Conservation (phyloP, 2,329 filamentous ascomycete genomes). For the Alternaria atra region DNA sequence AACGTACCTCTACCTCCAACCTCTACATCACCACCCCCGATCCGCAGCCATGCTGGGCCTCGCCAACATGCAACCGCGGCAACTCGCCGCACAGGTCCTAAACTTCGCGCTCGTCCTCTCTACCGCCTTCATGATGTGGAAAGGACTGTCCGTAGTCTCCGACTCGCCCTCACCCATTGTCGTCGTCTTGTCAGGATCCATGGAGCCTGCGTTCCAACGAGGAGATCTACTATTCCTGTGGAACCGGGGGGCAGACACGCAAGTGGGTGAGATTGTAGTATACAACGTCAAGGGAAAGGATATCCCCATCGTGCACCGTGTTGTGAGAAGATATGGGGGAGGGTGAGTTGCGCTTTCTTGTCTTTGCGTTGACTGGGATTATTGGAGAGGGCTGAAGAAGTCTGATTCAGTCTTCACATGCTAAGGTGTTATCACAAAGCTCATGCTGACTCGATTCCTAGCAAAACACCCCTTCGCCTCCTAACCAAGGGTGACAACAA, state of each 20-base stretch:
- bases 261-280: conserved; percentile 77
- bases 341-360: conserved; percentile 54
- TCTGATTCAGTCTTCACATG: background rate
- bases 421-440: background rate
- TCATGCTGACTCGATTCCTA: conserved; percentile 37
- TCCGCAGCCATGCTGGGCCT: conserved; percentile 57
- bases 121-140: conserved; percentile 93
- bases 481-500: conserved; percentile 99
- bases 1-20: background rate
- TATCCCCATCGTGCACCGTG: conserved; percentile 95
- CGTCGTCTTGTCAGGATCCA: conserved; percentile 83
- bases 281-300: conserved; percentile 92
- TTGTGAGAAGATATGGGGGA: conserved; percentile 76
- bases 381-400: background rate
- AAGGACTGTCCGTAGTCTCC: conserved; percentile 80
- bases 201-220: conserved; percentile 84
- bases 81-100: conserved; percentile 81
- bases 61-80: conserved; percentile 74
- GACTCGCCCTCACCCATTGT: conserved; percentile 75
- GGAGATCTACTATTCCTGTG: conserved; percentile 80
- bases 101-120: conserved; percentile 92
- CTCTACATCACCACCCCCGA: conserved; percentile 6
- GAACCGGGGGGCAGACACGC: conserved; percentile 72
- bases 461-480: conserved; percentile 66
- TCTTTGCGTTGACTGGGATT: background rate